A percentile compares a stretch with the other conserved stretches of the same genome.
Conservation (phyloP, 352 stramenopile genomes). For the Pythium phragmitis region DNA sequence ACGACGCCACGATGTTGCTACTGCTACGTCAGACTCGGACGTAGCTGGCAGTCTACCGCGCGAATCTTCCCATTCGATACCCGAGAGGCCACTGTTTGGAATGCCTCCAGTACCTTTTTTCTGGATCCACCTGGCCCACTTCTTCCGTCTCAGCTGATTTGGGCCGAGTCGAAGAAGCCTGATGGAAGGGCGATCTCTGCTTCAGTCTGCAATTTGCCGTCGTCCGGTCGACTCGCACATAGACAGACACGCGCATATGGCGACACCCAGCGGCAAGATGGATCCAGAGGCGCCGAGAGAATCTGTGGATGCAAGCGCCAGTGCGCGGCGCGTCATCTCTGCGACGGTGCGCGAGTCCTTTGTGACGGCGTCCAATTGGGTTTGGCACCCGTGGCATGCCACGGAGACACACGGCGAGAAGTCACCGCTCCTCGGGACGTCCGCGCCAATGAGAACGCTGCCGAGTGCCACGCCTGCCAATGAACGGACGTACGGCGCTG, state of each 20-base stretch:
- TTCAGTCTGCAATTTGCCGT: constrained; percentile 11
- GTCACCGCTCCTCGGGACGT: constrained; percentile 2
- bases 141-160: not conserved
- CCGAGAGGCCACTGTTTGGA: not conserved
- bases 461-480: not conserved
- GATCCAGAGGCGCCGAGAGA: not conserved
- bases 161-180: not conserved
- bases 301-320: not conserved
- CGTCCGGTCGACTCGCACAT: constrained; percentile 11
- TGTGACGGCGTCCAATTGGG: not conserved
- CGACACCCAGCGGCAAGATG: not conserved
- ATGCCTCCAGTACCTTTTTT: not conserved
- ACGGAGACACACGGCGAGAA: not conserved
- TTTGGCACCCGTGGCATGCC: no score
- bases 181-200: not conserved
- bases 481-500: no score
- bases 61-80: not conserved
- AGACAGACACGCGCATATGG: constrained; percentile 14
- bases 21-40: not conserved
- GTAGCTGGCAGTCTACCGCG: no score
- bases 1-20: no score
- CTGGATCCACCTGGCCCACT: not conserved
- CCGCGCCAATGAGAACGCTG: not conserved
- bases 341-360: constrained; percentile 5
- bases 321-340: constrained; percentile 16